These are phyloP conservation scores for Wallemia mellicola DNA, from an alignment of 1,284 basidiomycete genomes.

Conservation along the genomic window DNA sequence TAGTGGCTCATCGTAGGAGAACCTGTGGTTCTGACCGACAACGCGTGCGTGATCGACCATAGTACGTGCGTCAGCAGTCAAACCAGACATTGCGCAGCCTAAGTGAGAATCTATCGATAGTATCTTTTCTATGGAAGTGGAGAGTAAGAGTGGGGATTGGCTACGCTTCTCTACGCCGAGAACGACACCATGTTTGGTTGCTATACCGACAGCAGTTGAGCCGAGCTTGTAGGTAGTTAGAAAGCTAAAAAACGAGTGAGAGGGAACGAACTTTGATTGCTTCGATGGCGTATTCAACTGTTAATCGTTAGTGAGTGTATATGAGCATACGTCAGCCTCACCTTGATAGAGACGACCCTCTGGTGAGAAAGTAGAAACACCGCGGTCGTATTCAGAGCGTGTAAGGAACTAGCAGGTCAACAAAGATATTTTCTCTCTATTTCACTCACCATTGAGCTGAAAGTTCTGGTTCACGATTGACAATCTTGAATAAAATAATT, in stretches of 20 bases:
- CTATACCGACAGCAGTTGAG: constrained; percentile 30
- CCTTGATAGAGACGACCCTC: constrained; percentile 84
- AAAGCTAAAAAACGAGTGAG: background rate
- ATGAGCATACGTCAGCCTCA: constrained; percentile 10
- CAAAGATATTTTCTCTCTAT: too few relatives aligned
- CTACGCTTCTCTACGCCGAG: constrained; percentile 96
- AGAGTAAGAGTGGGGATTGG: constrained; percentile 81
- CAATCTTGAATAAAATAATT: background rate
- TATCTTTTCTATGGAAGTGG: constrained; percentile 93
- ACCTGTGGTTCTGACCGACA: constrained; percentile 78
- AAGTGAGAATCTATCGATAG: constrained; percentile 97
- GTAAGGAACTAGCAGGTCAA: constrained; percentile 43
- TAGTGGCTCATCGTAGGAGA: constrained; percentile 91
- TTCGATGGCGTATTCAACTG: constrained; percentile 97
- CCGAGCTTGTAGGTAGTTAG: constrained; percentile 33
- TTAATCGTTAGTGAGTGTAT: constrained; percentile 5
- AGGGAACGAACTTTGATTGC: constrained; percentile 82
- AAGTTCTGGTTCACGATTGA: too few relatives aligned
- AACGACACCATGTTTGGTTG: constrained; percentile 47
- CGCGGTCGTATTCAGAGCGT: constrained; percentile 82
- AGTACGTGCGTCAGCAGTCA: constrained; percentile 90
- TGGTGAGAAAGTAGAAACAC: constrained; percentile 96
- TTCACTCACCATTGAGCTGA: too few relatives aligned
- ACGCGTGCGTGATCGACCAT: constrained; percentile 99
- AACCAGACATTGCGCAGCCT: constrained; percentile 91